Percentiles rank a stretch among this genome's conserved stretches.
These are phyloP conservation scores for Nakaseomyces delphensis DNA, from an alignment of 1,139 yeast genomes.

Conservation along the genomic window DNA sequence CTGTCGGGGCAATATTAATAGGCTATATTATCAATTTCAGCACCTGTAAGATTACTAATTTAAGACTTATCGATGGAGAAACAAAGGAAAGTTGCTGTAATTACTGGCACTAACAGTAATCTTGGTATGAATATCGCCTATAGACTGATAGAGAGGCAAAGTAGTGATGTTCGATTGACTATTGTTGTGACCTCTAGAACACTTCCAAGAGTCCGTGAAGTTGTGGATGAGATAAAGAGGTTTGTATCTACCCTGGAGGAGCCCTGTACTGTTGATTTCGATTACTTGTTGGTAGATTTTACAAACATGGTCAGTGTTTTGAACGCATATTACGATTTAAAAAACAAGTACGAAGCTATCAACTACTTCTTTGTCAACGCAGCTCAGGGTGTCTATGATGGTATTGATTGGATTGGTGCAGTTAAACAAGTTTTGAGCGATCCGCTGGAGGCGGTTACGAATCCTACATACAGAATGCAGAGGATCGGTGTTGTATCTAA, in stretches of 20 bases:
- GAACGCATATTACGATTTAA: conserved; percentile 63
- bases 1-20: too few species aligned
- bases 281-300: conserved; percentile 78
- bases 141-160: conserved; percentile 55
- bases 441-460: conserved; percentile 76
- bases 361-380: conserved; percentile 82
- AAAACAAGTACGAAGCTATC: conserved; percentile 51
- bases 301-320: conserved; percentile 83
- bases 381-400: conserved; percentile 78
- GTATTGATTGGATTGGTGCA: conserved; percentile 81
- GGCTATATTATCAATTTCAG: too few species aligned
- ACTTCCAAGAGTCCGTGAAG: conserved; percentile 70
- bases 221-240: conserved; percentile 52
- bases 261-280: conserved; percentile 62
- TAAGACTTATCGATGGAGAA: too few species aligned
- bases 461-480: conserved; percentile 78
- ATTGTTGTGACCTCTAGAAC: conserved; percentile 84
- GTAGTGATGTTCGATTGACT: conserved; percentile 50
- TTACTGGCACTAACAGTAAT: conserved; percentile 67
- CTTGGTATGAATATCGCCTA: conserved; percentile 81
- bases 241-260: conserved; percentile 40
- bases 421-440: conserved; percentile 49
- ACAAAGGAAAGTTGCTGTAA: conserved; percentile 38
- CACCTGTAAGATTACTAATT: too few species aligned
- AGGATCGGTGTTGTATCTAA: conserved; percentile 58